Base-by-base conservation (phyloP, 371 early-diverging fungal species). In the Syncephalastrum contaminatum region DNA sequence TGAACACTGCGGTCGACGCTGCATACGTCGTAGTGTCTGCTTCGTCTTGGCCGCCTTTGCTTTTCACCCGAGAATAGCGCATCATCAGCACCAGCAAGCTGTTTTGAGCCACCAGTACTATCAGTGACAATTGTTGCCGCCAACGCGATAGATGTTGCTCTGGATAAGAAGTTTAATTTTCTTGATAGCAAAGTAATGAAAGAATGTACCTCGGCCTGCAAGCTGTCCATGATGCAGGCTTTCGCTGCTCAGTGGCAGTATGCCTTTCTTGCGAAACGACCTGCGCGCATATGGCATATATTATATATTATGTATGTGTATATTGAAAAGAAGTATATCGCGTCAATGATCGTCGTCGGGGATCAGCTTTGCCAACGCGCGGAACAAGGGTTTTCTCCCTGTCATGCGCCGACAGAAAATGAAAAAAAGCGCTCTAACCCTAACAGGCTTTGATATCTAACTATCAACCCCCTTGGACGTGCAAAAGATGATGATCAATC, bases 1-100 rank as follows among this genome's bases (percentile, higher is more conserved):
- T 56, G 56, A 87, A 82, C 6, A 88, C 87, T 3, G 87, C 87
- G 2, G 85, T 85, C 13, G 88, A 87, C 13, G 85, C 78, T 48
- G 86, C 74, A 51, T 87, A 87, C 73, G 82, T 72, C 22, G 77
- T 66, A 48, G 79, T 75, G n/a, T 76, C 83, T 2, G 80, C 75
- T 50, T 70, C 70, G 19, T 64, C 62, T 40, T 63, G 63, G 36
- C n/a, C 12, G 36, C 10, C 36, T 12, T 5, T 6, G 10, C 16
- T 2, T 0, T 21, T 41, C 13, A 80, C 72, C 16, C 84, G 70
- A 14, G 84, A 83, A 58, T 84, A 81, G 43, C 86, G 73, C 84
- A 86, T 81, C 77, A 84, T 75, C 40, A 86, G 59, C n/a, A 84
- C 84, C 24, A 86, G 67, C 15, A 82, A 70, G 50, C 83, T 82